These are phyloP conservation scores for Blastomyces parvus DNA, from an alignment of 2,329 filamentous ascomycete genomes.

Conservation along the genomic window DNA sequence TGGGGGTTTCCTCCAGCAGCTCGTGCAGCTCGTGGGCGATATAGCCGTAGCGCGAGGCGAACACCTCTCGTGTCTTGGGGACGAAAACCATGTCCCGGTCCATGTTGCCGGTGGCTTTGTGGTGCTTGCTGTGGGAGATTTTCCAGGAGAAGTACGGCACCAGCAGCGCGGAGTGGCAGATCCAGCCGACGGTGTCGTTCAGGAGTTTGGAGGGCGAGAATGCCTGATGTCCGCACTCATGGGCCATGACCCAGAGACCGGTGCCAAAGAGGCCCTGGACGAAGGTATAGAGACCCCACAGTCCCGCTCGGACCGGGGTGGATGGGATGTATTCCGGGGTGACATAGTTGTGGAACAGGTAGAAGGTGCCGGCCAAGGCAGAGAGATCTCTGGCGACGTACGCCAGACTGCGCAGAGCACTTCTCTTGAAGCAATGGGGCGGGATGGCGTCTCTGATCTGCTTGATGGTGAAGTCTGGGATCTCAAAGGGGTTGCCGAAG, in stretches of 20 bases:
- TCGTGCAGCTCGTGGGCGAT: conserved; percentile 74
- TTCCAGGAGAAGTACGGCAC: conserved; percentile 99
- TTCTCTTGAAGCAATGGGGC: conserved; percentile 92
- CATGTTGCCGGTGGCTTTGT: conserved; percentile 96
- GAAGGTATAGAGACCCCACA: conserved; percentile 63
- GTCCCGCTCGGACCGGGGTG: conserved; percentile 52
- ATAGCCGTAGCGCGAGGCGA: conserved; percentile 64
- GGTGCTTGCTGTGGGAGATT: conserved; percentile 97
- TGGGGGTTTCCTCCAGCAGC: conserved; percentile 88
- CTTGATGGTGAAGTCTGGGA: conserved; percentile 96
- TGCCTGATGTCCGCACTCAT: conserved; percentile 95
- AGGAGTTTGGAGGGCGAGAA: conserved; percentile 87
- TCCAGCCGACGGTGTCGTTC: conserved; percentile 88
- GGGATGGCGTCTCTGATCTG: conserved; percentile 95
- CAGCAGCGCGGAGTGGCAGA: conserved; percentile 76
- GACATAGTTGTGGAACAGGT: conserved; percentile 78
- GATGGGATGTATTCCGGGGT: conserved; percentile 75
- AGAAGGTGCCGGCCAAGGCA: conserved; percentile 67
- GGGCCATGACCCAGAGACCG: conserved; percentile 89
- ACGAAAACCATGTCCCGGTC: conserved; percentile 99
- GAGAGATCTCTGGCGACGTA: conserved; percentile 79
- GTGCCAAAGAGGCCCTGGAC: conserved; percentile 89
- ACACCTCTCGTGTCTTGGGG: conserved; percentile 79
- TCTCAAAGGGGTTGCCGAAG: conserved; percentile 87
- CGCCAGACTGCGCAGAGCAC: conserved; percentile 59